Percentiles rank a stretch among this genome's conserved stretches.
Conservation (phyloP, 495 filamentous ascomycete species). For the Lophium mytilinum region DNA sequence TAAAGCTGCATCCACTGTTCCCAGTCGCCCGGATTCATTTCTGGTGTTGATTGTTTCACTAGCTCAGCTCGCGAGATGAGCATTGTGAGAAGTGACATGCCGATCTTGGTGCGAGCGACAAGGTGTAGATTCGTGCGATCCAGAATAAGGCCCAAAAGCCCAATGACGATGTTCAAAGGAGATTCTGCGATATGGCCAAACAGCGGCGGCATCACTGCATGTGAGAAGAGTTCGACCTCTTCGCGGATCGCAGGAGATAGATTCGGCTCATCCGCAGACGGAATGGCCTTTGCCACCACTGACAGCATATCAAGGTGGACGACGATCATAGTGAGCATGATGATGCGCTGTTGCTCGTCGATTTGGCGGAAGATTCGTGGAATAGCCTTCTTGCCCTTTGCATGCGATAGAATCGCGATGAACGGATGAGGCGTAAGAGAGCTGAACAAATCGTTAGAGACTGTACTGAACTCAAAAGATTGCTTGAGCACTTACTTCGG, state of each 20-base stretch:
- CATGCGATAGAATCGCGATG: conserved; percentile 88
- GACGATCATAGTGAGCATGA: conserved; percentile 88
- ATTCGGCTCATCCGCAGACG: conserved; percentile 55
- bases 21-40: conserved; percentile 45
- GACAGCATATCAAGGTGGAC: conserved; percentile 89
- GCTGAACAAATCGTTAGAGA: conserved; percentile 15
- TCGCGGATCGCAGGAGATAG: conserved; percentile 68
- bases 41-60: conserved; percentile 55
- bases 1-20: conserved; percentile 69
- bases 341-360: conserved; percentile 82
- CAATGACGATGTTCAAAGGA: conserved; percentile 79
- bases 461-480: neutral
- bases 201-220: conserved; percentile 80
- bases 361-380: conserved; percentile 92
- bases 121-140: conserved; percentile 70
- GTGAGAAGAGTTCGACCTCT: conserved; percentile 82
- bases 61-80: conserved; percentile 89
- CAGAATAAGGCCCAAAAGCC: conserved; percentile 75
- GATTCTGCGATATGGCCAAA: conserved; percentile 85
- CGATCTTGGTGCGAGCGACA: conserved; percentile 75
- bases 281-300: conserved; percentile 72
- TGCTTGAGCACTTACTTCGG: conserved; percentile 40
- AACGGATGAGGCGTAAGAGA: conserved; percentile 76
- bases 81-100: conserved; percentile 87
- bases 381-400: conserved; percentile 93